Conservation (phyloP, 23 red algal species). For the Agarophyton chilense region DNA sequence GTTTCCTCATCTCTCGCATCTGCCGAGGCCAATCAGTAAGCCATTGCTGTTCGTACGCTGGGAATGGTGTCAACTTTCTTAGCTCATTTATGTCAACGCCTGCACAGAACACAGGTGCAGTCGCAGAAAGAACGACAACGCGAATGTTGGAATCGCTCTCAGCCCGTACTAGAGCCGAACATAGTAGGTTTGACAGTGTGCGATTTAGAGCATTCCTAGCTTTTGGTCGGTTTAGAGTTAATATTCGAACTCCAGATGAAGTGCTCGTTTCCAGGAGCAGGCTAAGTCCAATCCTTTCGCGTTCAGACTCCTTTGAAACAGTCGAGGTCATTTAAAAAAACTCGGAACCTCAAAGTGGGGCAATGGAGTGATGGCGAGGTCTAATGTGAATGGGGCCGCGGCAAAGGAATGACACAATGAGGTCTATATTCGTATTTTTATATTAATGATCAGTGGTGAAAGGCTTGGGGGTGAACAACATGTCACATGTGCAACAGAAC, state of each 20-base stretch:
- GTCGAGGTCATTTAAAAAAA: neutral
- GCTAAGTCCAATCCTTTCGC: neutral
- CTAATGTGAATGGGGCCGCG: too few species aligned
- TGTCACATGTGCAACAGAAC: too few species aligned
- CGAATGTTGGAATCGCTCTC: slow-evolving; percentile 63
- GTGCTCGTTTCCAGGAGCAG: neutral
- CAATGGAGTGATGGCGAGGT: too few species aligned
- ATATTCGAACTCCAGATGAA: slow-evolving; percentile 31
- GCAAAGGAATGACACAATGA: too few species aligned
- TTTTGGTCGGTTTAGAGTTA: slow-evolving; percentile 71
- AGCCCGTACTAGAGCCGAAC: slow-evolving; percentile 43
- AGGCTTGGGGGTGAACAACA: too few species aligned
- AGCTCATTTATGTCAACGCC: slow-evolving; percentile 88
- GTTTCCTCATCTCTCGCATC: slow-evolving; percentile 54
- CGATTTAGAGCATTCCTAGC: slow-evolving; percentile 73
- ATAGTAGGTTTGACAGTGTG: slow-evolving; percentile 30
- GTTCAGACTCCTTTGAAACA: neutral
- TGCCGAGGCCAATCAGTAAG: slow-evolving; percentile 51
- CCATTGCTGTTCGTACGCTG: slow-evolving; percentile 53
- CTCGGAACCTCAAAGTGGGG: too few species aligned
- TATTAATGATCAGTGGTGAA: too few species aligned
- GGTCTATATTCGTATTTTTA: too few species aligned
- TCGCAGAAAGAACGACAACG: slow-evolving; percentile 73
- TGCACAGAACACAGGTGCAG: slow-evolving; percentile 73
- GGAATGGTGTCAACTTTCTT: neutral